Conservation (phyloP, 2,329 filamentous ascomycete genomes). For the Myriosclerotinia scirpicola region DNA sequence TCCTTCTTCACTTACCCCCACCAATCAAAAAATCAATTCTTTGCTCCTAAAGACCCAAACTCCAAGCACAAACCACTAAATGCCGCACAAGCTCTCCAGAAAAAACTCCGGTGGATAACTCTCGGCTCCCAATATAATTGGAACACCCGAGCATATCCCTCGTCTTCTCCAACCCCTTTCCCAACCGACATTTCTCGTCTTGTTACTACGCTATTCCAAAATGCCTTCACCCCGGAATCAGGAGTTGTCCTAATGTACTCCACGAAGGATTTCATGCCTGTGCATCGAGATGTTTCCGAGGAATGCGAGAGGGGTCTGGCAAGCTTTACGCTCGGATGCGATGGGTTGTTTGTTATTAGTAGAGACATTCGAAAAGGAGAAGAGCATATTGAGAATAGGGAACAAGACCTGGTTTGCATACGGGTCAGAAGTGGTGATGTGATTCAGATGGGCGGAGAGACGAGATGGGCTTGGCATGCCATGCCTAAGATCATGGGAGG, state of each 20-base stretch:
- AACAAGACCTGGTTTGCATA: constrained; percentile 51
- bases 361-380: constrained; percentile 44
- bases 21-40: constrained; percentile 59
- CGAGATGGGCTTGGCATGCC: constrained; percentile 91
- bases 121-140: constrained; percentile 95
- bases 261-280: constrained; percentile 84
- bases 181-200: constrained; percentile 70
- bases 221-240: constrained; percentile 71
- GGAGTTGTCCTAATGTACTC: constrained; percentile 93
- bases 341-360: constrained; percentile 82
- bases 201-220: constrained; percentile 69
- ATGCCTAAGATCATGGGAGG: constrained; percentile 81
- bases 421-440: constrained; percentile 82
- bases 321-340: constrained; percentile 85
- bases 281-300: constrained; percentile 93
- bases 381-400: constrained; percentile 34
- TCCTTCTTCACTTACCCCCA: constrained; percentile 55
- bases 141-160: constrained; percentile 80
- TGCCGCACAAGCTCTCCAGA: constrained; percentile 69
- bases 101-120: constrained; percentile 89
- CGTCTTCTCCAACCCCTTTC: constrained; percentile 64
- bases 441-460: constrained; percentile 81
- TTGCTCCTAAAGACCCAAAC: constrained; percentile 57
- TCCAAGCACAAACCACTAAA: constrained; percentile 71
- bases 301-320: constrained; percentile 74